Evolutionary conservation across 805 yeast genomes (phyloP).

Genomic region (Huiozyma sinensis): DNA sequence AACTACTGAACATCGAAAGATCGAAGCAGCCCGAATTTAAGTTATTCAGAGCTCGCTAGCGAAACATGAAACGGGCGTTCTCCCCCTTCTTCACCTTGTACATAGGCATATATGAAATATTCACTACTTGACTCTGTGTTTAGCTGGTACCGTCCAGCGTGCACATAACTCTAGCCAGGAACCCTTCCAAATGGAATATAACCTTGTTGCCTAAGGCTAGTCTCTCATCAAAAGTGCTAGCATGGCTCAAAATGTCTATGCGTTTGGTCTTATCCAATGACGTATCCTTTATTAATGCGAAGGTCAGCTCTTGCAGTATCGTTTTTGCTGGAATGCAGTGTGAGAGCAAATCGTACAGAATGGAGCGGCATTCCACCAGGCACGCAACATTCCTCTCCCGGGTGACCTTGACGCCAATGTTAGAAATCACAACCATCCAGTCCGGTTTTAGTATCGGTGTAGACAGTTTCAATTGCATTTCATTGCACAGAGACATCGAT

Average conservation of each 20-base stretch:
- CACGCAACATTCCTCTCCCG: constrained; percentile 54
- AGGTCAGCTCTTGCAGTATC: constrained; percentile 55
- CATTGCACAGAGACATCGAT: constrained; percentile 65
- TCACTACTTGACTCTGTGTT: no score
- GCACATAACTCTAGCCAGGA: constrained; percentile 81
- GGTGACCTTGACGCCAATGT: constrained; percentile 49
- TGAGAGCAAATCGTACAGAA: constrained; percentile 72
- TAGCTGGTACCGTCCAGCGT: constrained; percentile 34
- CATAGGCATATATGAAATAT: no score
- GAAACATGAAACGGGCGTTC: background rate
- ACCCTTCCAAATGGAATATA: constrained; percentile 92
- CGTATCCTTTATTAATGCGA: constrained; percentile 32
- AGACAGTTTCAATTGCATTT: constrained; percentile 32
- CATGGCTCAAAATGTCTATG: constrained; percentile 42
- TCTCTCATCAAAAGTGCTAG: constrained; percentile 73
- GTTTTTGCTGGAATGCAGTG: constrained; percentile 88
- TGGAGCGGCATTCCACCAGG: constrained; percentile 46
- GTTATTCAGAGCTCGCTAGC: constrained; percentile 51
- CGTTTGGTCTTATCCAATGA: constrained; percentile 24
- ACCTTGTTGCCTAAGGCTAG: constrained; percentile 77
- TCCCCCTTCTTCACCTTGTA: no score
- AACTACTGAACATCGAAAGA: constrained; percentile 44
- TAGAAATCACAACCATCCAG: constrained; percentile 76
- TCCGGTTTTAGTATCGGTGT: constrained; percentile 63
- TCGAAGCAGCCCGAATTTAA: constrained; percentile 43